Percentiles rank a stretch among this genome's conserved stretches.
phyloP scores from a whole-genome alignment of 805 yeast genomes.

The Metschnikowia vanudenii region DNA sequence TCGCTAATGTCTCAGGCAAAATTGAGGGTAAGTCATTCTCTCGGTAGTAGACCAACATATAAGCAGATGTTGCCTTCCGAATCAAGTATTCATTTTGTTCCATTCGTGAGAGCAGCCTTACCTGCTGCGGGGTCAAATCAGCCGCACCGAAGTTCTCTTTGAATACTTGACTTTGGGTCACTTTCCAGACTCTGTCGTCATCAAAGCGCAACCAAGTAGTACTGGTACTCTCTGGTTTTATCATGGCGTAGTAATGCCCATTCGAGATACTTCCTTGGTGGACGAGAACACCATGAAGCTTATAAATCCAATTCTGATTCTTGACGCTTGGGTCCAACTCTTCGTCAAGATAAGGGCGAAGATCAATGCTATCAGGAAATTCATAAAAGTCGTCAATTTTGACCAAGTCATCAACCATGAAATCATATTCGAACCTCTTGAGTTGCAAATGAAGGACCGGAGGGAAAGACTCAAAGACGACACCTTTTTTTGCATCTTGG shows the following conservation, averaged over 20 bases:
- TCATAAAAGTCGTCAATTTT: slow-evolving; percentile 92
- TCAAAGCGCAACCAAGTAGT: slow-evolving; percentile 86
- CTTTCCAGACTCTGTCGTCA: slow-evolving; percentile 91
- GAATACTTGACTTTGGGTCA: slow-evolving; percentile 78
- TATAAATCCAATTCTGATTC: slow-evolving; percentile 70
- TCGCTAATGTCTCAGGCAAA: slow-evolving; percentile 49
- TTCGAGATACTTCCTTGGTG: slow-evolving; percentile 95
- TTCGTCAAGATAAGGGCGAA: slow-evolving; percentile 73
- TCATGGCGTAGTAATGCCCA: slow-evolving; percentile 95
- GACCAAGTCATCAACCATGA: slow-evolving; percentile 79
- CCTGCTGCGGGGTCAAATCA: slow-evolving; percentile 47
- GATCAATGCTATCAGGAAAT: slow-evolving; percentile 79
- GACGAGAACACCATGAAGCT: slow-evolving; percentile 88
- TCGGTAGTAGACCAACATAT: slow-evolving; percentile 91
- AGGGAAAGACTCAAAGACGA: slow-evolving; percentile 85
- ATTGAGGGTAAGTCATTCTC: slow-evolving; percentile 56
- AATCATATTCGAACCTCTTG: slow-evolving; percentile 93
- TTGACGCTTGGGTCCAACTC: slow-evolving; percentile 40
- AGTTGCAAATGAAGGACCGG: slow-evolving; percentile 90
- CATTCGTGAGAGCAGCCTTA: slow-evolving; percentile 51
- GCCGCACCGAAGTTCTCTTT: slow-evolving; percentile 91
- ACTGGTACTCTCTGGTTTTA: slow-evolving; percentile 63
- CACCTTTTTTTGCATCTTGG: slow-evolving; percentile 97
- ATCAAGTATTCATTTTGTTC: slow-evolving; percentile 62
- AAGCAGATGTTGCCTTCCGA: slow-evolving; percentile 89